Base-by-base conservation (phyloP, 1,284 basidiomycete genomes). In the Ganoderma lingzhi region DNA sequence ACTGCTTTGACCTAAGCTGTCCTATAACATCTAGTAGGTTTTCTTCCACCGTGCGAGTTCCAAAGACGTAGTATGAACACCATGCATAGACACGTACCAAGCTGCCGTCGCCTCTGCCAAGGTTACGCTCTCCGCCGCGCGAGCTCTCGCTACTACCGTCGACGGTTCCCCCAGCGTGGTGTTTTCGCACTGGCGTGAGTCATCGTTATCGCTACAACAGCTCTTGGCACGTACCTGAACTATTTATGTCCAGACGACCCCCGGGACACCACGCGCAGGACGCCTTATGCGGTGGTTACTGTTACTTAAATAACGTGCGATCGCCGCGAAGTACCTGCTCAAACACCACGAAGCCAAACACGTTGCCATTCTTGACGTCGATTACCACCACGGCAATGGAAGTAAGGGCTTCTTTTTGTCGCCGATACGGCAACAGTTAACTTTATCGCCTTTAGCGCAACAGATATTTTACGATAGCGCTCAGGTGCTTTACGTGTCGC, bases 371-470 rank as follows among this genome's bases (percentile, higher is more conserved):
- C 75, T 83, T 42, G 82, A 83, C 69, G 77, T 83, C 28, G 82
- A 83, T 65, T 83, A 81, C 65, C 82, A 83, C 66, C 82, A 82
- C 66, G 81, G 82, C 5, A 83, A 83, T 62, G 82, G 81, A 19
- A 78, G 79, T 76, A 65, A 70, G 78, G 3, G 68, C 19, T 28
- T 15, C 3, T 62, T 6, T 9, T 35, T 10, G 12, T 17, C 44
- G 15, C n/a, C 62, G 3, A 37, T 41, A 37, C 32, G 32, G 32
- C 23, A 17, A 1, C 32, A 15, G 12, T 15, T 14, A 19, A 35
- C 19, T 14, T 51, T 39, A 10, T 30, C 30, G 48, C 10, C 19
- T 15, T n/a, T 62, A 80, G 79, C 80, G 3, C 78, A 80, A 63
- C 77, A 81, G 66, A 76, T 79, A 59, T 82, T 82, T 65, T 83